Evolutionary conservation across 441 rosid genomes (phyloP).

Genomic region (Pelargonium australe): DNA sequence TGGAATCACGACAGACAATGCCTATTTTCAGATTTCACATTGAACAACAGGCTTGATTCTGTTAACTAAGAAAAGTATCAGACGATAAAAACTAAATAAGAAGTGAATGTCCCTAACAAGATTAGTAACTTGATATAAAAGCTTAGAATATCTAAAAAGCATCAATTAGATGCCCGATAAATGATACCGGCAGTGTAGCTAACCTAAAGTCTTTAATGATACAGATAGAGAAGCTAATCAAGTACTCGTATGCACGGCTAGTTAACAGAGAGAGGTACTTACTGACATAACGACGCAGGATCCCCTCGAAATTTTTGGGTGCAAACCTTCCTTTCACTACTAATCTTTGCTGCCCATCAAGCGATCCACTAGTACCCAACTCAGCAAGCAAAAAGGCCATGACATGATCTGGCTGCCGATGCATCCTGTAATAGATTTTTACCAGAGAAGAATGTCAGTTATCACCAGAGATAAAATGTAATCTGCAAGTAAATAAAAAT

Average conservation of each 20-base stretch:
- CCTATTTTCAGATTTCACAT: not conserved
- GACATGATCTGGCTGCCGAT: slow-evolving; percentile 67
- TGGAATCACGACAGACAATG: not conserved
- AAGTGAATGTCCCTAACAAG: not conserved
- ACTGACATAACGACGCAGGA: slow-evolving; percentile 59
- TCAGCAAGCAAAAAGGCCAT: slow-evolving; percentile 58
- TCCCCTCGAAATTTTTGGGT: slow-evolving; percentile 62
- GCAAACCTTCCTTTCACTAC: slow-evolving; percentile 73
- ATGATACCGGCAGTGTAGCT: no score
- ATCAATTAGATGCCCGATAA: no score
- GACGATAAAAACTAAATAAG: not conserved
- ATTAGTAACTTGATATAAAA: not conserved
- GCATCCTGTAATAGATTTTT: slow-evolving; percentile 47
- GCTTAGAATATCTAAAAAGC: not conserved
- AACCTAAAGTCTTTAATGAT: not conserved
- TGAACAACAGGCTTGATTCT: not conserved
- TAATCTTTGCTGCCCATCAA: slow-evolving; percentile 65
- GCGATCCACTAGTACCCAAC: slow-evolving; percentile 59
- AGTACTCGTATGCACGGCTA: not conserved
- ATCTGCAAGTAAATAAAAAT: no score
- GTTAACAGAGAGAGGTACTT: slow-evolving; percentile 21
- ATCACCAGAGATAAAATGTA: no score
- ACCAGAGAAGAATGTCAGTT: not conserved
- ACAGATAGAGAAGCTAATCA: not conserved
- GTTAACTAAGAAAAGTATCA: not conserved